Conservation (phyloP, 495 filamentous ascomycete genomes). For the Daldinia bambusicola region DNA sequence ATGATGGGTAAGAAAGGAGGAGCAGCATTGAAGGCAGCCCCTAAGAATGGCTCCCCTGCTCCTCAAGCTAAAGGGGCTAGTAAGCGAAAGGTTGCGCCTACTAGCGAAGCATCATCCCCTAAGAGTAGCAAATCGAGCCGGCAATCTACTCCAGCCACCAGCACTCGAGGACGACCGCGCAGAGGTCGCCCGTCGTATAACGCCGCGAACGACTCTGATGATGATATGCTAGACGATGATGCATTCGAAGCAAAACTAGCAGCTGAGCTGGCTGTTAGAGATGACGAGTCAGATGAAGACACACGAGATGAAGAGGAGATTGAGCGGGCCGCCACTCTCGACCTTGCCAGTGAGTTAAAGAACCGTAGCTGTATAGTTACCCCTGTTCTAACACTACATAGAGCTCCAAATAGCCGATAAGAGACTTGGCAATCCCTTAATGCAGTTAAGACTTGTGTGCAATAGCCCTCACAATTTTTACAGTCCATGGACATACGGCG, state of each 20-base stretch:
- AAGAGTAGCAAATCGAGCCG: constrained; percentile 81
- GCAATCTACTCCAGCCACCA: constrained; percentile 72
- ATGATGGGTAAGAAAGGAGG: constrained; percentile 58
- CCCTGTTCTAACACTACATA: constrained; percentile 46
- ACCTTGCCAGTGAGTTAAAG: constrained; percentile 74
- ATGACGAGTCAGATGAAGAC: constrained; percentile 60
- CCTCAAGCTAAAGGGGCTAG: constrained; percentile 42
- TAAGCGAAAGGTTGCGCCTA: constrained; percentile 59
- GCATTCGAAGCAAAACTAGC: constrained; percentile 78
- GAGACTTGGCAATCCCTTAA: constrained; percentile 92
- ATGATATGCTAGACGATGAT: constrained; percentile 79
- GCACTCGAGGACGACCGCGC: constrained; percentile 54
- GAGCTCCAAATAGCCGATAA: constrained; percentile 86
- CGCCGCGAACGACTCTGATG: constrained; percentile 64
- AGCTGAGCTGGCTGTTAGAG: constrained; percentile 63
- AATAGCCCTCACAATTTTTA: constrained; percentile 97
- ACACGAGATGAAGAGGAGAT: constrained; percentile 66
- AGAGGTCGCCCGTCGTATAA: constrained; percentile 58
- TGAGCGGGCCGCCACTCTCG: constrained; percentile 74
- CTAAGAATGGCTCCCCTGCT: constrained; percentile 31
- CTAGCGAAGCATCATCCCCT: constrained; percentile 45
- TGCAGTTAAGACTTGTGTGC: constrained; percentile 92
- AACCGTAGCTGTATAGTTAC: not conserved
- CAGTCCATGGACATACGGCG: constrained; percentile 77
- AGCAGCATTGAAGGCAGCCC: constrained; percentile 33